Percentiles rank a stretch among this genome's conserved stretches.
Conservation (phyloP, 306 rosid species). For the Geum urbanum region DNA sequence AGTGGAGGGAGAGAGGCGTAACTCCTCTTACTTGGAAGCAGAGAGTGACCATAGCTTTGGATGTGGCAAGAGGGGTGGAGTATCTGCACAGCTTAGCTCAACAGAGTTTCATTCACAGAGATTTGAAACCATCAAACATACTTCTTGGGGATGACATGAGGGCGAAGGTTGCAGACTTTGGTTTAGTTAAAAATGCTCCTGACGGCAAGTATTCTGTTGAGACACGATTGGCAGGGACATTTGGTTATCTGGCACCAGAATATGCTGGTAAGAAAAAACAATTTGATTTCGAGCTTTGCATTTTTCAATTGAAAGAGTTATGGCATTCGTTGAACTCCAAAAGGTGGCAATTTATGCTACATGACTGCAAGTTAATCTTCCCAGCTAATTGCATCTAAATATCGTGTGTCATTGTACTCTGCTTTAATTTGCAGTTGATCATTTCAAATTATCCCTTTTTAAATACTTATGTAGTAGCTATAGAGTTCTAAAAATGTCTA, state of each 20-base stretch:
- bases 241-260: constrained; percentile 96
- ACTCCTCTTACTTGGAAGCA: constrained; percentile 80
- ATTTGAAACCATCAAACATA: constrained; percentile 85
- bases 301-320: not conserved
- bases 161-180: constrained; percentile 93
- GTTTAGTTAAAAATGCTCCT: constrained; percentile 73
- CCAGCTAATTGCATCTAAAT: not conserved
- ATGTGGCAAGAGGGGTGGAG: constrained; percentile 88
- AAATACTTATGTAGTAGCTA: not conserved
- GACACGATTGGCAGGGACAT: constrained; percentile 90
- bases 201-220: constrained; percentile 83
- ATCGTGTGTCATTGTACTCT: not conserved
- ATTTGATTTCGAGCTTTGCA: constrained; percentile 11
- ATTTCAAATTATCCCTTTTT: not conserved
- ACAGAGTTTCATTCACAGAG: constrained; percentile 86
- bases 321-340: not conserved
- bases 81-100: constrained; percentile 90
- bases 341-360: not conserved
- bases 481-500: not conserved
- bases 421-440: not conserved
- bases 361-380: not conserved
- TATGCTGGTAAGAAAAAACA: constrained; percentile 65
- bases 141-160: constrained; percentile 83
- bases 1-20: constrained; percentile 49
- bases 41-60: constrained; percentile 75